Percentiles rank a stretch among this genome's conserved stretches.
These are phyloP conservation scores for Bondarzewia mesenterica DNA, from an alignment of 1,284 basidiomycete genomes.

Conservation along the genomic window DNA sequence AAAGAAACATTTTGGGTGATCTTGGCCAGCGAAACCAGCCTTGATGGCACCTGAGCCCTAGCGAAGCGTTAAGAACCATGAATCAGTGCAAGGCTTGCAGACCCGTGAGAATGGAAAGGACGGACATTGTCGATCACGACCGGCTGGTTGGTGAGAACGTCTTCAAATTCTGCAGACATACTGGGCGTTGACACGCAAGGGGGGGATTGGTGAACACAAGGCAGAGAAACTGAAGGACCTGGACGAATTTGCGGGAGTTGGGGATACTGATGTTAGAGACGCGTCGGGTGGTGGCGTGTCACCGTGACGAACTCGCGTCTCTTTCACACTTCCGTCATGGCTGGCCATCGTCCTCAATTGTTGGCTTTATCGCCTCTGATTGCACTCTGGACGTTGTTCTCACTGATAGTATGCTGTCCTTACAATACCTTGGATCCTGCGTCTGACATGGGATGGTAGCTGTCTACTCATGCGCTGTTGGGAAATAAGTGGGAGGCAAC, in stretches of 20 bases:
- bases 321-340: background rate
- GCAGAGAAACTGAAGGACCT: background rate
- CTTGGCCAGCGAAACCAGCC: slow-evolving; percentile 95
- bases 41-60: slow-evolving; percentile 97
- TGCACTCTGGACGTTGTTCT: background rate
- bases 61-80: slow-evolving; percentile 4
- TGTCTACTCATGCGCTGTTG: slow-evolving; percentile 36
- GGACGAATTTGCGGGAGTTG: background rate
- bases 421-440: background rate
- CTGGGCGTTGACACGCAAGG: slow-evolving; percentile 4
- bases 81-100: slow-evolving; percentile 1
- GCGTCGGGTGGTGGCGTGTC: background rate
- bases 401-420: background rate
- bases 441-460: slow-evolving; percentile 23
- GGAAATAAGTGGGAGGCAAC: slow-evolving; percentile 74
- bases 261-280: background rate
- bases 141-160: slow-evolving; percentile 87
- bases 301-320: no score
- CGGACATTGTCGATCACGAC: slow-evolving; percentile 95
- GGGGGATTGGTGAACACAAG: background rate
- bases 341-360: background rate
- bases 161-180: slow-evolving; percentile 81
- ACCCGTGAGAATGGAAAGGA: slow-evolving; percentile 9
- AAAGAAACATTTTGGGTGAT: slow-evolving; percentile 97
- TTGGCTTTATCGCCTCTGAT: background rate